Percentiles rank a stretch among this genome's conserved stretches.
Evolutionary conservation across 306 rosid genomes (phyloP).

Genomic region (Trichosanthes truncata): DNA sequence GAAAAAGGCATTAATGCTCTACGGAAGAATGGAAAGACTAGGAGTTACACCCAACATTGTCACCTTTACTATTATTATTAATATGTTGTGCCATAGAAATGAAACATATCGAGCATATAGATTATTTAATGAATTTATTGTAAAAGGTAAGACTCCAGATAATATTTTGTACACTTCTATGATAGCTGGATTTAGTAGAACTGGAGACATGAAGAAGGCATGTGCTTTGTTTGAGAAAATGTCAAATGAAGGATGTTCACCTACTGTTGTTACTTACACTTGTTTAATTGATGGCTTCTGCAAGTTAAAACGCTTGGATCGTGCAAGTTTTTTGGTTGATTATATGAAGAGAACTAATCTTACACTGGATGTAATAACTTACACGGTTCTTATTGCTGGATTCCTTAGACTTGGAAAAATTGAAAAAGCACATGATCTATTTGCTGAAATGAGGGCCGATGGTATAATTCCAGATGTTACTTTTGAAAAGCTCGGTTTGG

Average conservation of each 20-base stretch:
- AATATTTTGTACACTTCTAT: conserved; percentile 38
- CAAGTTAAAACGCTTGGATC: conserved; percentile 39
- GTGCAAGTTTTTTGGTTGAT: conserved; percentile 29
- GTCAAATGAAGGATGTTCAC: conserved; percentile 29
- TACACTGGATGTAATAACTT: conserved; percentile 39
- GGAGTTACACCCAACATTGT: conserved; percentile 31
- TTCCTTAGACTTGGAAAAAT: conserved; percentile 22
- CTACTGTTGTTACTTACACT: conserved; percentile 40
- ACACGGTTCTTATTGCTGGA: conserved; percentile 38
- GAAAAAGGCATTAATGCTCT: conserved; percentile 31
- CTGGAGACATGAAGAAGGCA: conserved; percentile 31
- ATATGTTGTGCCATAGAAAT: conserved; percentile 19
- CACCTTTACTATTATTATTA: conserved; percentile 39
- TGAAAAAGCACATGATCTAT: conserved; percentile 25
- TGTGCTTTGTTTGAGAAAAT: conserved; percentile 35
- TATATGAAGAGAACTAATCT: conserved; percentile 30
- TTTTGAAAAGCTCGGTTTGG: conserved; percentile 11
- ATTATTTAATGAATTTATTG: conserved; percentile 30
- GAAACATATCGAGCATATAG: conserved; percentile 27
- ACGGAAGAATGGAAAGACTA: conserved; percentile 30
- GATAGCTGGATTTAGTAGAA: conserved; percentile 40
- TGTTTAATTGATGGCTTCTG: conserved; percentile 48
- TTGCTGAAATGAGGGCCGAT: conserved; percentile 27
- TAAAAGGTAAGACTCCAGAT: conserved; percentile 36
- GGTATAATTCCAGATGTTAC: conserved; percentile 35